Evolutionary conservation across 768 basidiomycete genomes (phyloP), one percentile per base, ranked within the genome.

Genomic region (Sarcomyxa edulis): DNA sequence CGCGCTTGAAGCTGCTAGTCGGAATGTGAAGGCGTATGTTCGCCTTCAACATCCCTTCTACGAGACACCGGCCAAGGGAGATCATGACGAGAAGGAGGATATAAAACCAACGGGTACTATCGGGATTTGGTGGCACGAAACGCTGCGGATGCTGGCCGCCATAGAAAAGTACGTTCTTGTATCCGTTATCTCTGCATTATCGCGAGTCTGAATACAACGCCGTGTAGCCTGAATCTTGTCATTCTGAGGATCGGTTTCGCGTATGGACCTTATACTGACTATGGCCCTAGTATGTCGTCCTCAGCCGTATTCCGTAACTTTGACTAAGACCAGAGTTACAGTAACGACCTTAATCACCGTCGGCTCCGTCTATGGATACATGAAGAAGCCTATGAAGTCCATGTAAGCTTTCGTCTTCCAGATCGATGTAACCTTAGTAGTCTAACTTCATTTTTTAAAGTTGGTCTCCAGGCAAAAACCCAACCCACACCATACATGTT

Each of bases 81-180:
- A 66, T 12, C 72, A 79, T 44, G 66, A 76, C 37, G 90, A 91
- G 65, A 82, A 79, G 54, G 81, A 85, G 32, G 79, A 83, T 40
- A 60, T 80, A 33, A 84, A 84, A 52, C 88, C 90, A 8, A 60
- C 66, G 14, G 81, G 79, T 31, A 72, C 77, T 5, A 60, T 80
- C 43, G 89, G 90, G 12, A 76, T 66, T 12, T 93, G 90, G 90
- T 92, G 88, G 86, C 90, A 93, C 48, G 90, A 92, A 64, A 78
- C 84, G 1, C 64, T 86, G 18, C 74, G 89, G 23, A 75, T 75
- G 55, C 56, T 92, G 44, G 85, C 81, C 15, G 76, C 79, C 5
- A 86, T 91, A 40, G 67, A 78, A 45, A 74, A 77, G 88, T 89
- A 50, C 39, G 72, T 61, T n/a, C 39, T n/a, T n/a, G n/a, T n/a